Conservation (phyloP, 768 basidiomycete genomes). For the Kwoniella europaea region DNA sequence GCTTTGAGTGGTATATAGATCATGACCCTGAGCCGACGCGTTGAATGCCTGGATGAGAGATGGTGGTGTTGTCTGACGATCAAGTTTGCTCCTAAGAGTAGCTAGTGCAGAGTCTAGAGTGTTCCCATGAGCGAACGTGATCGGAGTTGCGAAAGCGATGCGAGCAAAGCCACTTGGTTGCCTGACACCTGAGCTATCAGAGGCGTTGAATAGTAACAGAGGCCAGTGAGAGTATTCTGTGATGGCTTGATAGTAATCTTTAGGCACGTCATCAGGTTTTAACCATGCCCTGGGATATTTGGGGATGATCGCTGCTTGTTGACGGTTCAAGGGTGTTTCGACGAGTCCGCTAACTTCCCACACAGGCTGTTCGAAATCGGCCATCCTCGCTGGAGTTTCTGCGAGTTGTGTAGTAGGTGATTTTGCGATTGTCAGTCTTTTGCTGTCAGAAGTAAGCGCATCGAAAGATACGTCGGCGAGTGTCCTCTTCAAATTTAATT, state of each 20-base stretch:
- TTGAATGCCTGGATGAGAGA: background rate
- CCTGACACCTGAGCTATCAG: background rate
- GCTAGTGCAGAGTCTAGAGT: background rate
- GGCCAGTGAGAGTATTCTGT: background rate
- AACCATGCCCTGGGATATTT: background rate
- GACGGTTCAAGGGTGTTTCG: too few species aligned
- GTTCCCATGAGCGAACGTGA: background rate
- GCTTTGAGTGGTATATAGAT: background rate
- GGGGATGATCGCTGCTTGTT: background rate
- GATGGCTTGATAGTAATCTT: background rate
- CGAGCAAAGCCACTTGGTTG: background rate
- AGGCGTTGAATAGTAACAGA: background rate
- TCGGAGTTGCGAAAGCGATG: background rate
- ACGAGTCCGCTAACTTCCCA: too few species aligned
- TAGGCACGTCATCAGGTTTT: background rate
- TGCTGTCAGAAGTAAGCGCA: too few species aligned
- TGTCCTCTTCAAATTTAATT: too few species aligned
- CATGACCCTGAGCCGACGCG: background rate
- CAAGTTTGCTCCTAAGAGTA: background rate
- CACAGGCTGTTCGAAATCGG: too few species aligned
- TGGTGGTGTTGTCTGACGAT: background rate
- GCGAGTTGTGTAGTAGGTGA: too few species aligned
- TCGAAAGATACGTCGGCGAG: too few species aligned
- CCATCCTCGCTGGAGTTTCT: too few species aligned
- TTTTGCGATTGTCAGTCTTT: too few species aligned